phyloP scores from a whole-genome alignment of 768 basidiomycete species.

The Kwoniella bestiolae region DNA sequence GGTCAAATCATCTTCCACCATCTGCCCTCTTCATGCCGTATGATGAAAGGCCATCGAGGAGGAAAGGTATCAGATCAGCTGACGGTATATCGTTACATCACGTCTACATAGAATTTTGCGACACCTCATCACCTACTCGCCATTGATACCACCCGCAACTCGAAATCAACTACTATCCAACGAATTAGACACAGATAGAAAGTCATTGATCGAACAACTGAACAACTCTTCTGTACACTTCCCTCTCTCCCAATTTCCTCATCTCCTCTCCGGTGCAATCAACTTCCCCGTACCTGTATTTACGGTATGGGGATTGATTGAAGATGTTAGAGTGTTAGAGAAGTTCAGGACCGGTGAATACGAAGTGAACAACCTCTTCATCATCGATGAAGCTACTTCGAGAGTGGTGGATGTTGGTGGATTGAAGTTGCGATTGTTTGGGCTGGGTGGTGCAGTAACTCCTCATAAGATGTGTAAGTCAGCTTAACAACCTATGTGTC shows the following conservation, averaged over 20 bases:
- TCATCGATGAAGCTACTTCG: constrained; percentile 95
- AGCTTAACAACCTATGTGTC: not conserved
- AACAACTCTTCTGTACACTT: constrained; percentile 70
- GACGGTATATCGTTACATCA: constrained; percentile 6
- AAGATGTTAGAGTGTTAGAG: constrained; percentile 90
- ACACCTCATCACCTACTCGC: constrained; percentile 95
- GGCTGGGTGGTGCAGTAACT: constrained; percentile 92
- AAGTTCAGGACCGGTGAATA: constrained; percentile 85
- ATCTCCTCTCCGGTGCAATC: constrained; percentile 85
- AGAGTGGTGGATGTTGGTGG: constrained; percentile 89
- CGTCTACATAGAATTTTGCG: constrained; percentile 77
- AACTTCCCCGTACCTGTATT: constrained; percentile 91
- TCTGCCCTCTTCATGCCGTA: too few species aligned
- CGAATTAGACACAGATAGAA: constrained; percentile 36
- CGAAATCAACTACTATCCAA: constrained; percentile 72
- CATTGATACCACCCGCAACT: constrained; percentile 81
- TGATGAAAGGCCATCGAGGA: too few species aligned
- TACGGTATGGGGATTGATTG: constrained; percentile 96
- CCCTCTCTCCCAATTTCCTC: constrained; percentile 88
- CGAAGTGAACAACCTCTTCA: constrained; percentile 82
- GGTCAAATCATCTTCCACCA: constrained; percentile 27
- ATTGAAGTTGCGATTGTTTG: constrained; percentile 89
- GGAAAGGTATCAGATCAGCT: constrained; percentile 12
- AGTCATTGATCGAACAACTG: constrained; percentile 73
- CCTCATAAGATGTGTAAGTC: constrained; percentile 72